Conservation (phyloP, 2,329 filamentous ascomycete genomes). For the Paecilomyces sp. region DNA sequence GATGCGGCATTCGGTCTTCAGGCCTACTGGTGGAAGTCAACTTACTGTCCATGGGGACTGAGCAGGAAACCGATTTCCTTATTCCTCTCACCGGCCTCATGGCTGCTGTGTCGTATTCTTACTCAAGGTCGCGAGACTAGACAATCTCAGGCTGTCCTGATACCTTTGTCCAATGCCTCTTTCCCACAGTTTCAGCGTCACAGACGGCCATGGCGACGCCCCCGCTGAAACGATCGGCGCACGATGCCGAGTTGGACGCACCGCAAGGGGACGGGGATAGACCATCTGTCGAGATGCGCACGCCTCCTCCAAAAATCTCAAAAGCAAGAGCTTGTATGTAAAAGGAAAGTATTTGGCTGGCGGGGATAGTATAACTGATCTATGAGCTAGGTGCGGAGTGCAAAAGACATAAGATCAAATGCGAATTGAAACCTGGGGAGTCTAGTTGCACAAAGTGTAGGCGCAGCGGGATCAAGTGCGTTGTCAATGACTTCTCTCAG, state of each 20-base stretch:
- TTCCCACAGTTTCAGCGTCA: conserved; percentile 1
- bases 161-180: background rate
- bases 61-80: background rate
- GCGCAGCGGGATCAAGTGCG: conserved; percentile 44
- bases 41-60: background rate
- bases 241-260: conserved; percentile 26
- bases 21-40: background rate
- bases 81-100: background rate
- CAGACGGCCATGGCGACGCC: conserved; percentile 9
- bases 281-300: conserved; percentile 14
- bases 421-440: conserved; percentile 42
- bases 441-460: conserved; percentile 43
- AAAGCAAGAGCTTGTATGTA: conserved; percentile 36
- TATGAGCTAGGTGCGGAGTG: conserved; percentile 39
- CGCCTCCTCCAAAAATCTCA: conserved; percentile 27
- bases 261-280: conserved; percentile 18
- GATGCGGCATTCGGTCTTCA: background rate
- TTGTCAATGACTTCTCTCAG: conserved; percentile 51
- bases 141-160: background rate
- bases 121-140: background rate
- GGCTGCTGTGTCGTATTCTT: background rate
- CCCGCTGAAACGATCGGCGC: conserved; percentile 29
- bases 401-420: conserved; percentile 50
- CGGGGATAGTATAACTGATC: background rate
- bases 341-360: conserved; percentile 4